Percentiles rank a stretch among this genome's conserved stretches.
These are phyloP conservation scores for Leccinum fibrillosum DNA, from an alignment of 768 basidiomycete genomes.

Conservation along the genomic window DNA sequence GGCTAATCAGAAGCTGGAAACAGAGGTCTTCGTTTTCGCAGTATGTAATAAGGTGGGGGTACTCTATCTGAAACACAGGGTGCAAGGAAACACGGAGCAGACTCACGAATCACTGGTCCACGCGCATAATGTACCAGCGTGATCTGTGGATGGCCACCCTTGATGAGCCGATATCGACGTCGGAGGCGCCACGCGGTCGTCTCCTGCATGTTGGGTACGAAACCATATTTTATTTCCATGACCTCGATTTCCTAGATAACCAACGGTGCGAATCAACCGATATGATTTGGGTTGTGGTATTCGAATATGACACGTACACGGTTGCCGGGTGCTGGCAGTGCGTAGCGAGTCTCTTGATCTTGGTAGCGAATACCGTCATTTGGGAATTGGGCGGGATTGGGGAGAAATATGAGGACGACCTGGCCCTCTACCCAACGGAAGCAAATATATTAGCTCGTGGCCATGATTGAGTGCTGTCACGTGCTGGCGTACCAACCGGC, in stretches of 20 bases:
- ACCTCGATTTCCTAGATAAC: constrained; percentile 70
- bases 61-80: constrained; percentile 20
- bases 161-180: constrained; percentile 66
- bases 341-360: constrained; percentile 64
- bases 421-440: constrained; percentile 51
- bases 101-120: constrained; percentile 61
- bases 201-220: constrained; percentile 65
- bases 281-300: background rate
- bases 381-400: constrained; percentile 57
- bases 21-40: background rate
- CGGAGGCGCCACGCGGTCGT: constrained; percentile 63
- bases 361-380: constrained; percentile 76
- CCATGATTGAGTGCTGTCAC: background rate
- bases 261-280: background rate
- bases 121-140: constrained; percentile 75
- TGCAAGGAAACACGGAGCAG: constrained; percentile 1
- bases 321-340: constrained; percentile 43
- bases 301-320: constrained; percentile 45
- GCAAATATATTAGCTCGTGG: background rate
- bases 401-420: constrained; percentile 63
- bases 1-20: background rate
- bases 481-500: constrained; percentile 52
- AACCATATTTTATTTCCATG: constrained; percentile 69
- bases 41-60: constrained; percentile 3
- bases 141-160: constrained; percentile 72